Evolutionary conservation across 208 protist species (phyloP), one percentile per base, ranked within the genome.

Genomic region (Leishmania arabica): DNA sequence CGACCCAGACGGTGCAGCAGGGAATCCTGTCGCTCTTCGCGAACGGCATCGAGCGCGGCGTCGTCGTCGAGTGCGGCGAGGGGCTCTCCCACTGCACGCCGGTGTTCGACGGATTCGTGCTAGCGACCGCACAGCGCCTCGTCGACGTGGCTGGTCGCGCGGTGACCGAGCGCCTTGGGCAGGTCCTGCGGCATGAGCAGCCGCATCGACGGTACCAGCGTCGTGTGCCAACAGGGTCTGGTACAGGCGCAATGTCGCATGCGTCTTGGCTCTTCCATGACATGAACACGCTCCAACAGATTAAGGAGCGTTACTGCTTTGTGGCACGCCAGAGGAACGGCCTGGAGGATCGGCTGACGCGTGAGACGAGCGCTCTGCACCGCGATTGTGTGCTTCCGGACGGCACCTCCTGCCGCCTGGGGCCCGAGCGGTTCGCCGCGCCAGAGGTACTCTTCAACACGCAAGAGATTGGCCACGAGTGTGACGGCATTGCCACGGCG

Each of bases 81-180:
- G 99, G 99, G 84, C 96, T 99, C 6, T 99, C 98, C 11, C 99
- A 99, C 88, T 98, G 99, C 87, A 97, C 99, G 13, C 99, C 99
- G 42, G 97, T 99, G 6, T 99, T 97, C 86, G 98, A 99, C 64
- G 98, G 98, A 60, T 98, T 93, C 74, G 93, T 93, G 7, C 77
- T 95, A 42, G 68, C 87, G 9, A 80, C 87, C 42, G 86, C 88
- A 13, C 94, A 97, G 68, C 84, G 86, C 60, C 92, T 97, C 81
- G 84, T 99, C 27, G 96, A 99, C 87, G 81, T 99, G 13, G 99
- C 98, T 19, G 99, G 99, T n/a, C 87, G 97, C 76, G 96, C 99
- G 80, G 90, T 99, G n/a, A 99, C 99, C 2, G 87, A 97, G 49
- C 96, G 99, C 85, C 88, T 99, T 64, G 96, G 99, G 73, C 96